Evolutionary conservation across 2,329 filamentous ascomycete genomes (phyloP).

Genomic region (Diaporthe sp.): DNA sequence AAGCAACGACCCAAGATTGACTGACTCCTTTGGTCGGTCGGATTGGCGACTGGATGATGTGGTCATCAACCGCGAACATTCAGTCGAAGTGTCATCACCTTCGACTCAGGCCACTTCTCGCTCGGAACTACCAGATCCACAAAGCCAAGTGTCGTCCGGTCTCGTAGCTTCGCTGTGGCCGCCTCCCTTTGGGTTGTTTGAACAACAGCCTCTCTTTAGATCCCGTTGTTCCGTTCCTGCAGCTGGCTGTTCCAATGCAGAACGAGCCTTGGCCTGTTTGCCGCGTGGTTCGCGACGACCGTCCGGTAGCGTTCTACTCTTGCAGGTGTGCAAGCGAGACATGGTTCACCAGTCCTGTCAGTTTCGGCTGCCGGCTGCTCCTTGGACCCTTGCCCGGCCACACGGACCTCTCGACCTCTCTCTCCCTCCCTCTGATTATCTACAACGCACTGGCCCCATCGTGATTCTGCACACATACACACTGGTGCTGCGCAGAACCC

Average conservation of each 20-base stretch:
- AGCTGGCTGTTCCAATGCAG: background rate
- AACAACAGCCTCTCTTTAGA: background rate
- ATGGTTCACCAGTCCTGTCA: constrained; percentile 24
- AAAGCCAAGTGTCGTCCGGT: constrained; percentile 22
- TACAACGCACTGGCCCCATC: constrained; percentile 9
- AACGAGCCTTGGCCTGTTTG: constrained; percentile 4
- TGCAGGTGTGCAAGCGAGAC: background rate
- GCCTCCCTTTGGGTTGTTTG: background rate
- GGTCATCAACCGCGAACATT: background rate
- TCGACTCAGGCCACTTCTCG: background rate
- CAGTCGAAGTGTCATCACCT: background rate
- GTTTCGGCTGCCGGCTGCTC: constrained; percentile 24
- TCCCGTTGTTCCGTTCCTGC: constrained; percentile 30
- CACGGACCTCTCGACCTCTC: background rate
- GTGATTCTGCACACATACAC: background rate
- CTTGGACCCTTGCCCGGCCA: constrained; percentile 17
- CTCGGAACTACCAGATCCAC: background rate
- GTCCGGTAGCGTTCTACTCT: background rate
- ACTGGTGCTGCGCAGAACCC: background rate
- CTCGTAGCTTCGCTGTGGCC: background rate
- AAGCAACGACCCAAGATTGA: no score
- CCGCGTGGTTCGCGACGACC: constrained; percentile 12
- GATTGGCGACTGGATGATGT: background rate
- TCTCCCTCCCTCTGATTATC: background rate
- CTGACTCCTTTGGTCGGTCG: no score